Evolutionary conservation across 2,329 filamentous ascomycete genomes (phyloP), one percentile per base, ranked within the genome.

Genomic region (Cytospora piceae): DNA sequence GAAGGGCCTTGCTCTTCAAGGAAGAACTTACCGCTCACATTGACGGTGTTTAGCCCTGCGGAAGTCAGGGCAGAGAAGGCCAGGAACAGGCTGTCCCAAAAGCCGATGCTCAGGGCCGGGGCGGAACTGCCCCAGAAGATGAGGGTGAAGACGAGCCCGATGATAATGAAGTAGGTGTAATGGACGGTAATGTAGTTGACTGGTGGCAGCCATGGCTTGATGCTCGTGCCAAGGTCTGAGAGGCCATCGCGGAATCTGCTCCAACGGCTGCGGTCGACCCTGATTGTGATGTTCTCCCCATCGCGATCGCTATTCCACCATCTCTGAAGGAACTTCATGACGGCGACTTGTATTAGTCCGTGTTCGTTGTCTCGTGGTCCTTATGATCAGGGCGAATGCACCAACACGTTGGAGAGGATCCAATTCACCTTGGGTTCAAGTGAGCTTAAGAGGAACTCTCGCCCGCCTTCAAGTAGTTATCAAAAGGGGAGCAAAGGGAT

Each of bases 51-150:
- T 32, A 90, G 77, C 1, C 89, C 89, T 9, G 88, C 84, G 68
- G 87, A 81, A 1, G 88, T 90, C 82, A 91, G 89, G 51, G 88
- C 88, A 67, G 84, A 88, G 51, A 87, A 81, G 58, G 84, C 83
- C 34, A 91, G 74, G 72, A 90, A 91, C 9, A 91, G 76, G n/a
- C 85, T 82, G 73, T 91, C 87, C 24, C 81, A 81, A 75, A 89
- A 91, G 42, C 78, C 77, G 65, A 91, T 81, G 67, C 79, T 84
- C 37, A 77, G 72, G n/a, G 75, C 73, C 11, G 85, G 82, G 8
- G 80, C 80, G 0, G 85, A 85, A 0, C 82, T 80, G 22, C 79
- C 81, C 81, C 82, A 91, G 72, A 91, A 87, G 55, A 91, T 80
- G 49, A 86, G 66, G 15, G 86, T 87, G n/a, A 80, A 77, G 31